A percentile compares a stretch with the other conserved stretches of the same genome.
Evolutionary conservation across 257 asterid species (phyloP).

Genomic region (Solanum sejunctum): DNA sequence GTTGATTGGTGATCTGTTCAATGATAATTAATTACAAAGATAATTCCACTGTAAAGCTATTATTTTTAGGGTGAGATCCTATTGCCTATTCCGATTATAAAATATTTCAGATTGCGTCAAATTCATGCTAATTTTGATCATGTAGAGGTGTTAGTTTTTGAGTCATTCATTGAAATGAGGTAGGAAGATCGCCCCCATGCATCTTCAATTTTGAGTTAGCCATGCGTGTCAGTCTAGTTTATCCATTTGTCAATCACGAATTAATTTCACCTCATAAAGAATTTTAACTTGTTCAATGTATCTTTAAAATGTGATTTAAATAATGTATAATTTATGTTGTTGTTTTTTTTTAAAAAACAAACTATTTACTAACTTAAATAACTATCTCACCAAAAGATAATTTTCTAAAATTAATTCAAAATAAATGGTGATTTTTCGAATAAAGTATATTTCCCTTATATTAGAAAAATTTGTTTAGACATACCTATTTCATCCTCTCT

Average conservation of each 20-base stretch:
- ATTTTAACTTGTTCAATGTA: neutral
- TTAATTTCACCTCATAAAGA: neutral
- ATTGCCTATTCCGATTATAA: neutral
- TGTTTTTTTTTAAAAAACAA: too few species aligned
- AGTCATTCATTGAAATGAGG: neutral
- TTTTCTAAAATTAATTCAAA: neutral
- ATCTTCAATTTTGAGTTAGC: neutral
- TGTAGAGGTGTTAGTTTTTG: neutral
- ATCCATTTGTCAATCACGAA: neutral
- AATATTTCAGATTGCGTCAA: neutral
- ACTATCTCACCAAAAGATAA: neutral
- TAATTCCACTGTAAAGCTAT: neutral
- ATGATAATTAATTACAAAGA: too few species aligned
- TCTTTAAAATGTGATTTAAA: neutral
- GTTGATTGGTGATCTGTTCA: too few species aligned
- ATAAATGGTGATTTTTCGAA: too few species aligned
- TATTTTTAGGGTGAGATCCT: too few species aligned
- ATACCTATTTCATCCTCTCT: too few species aligned
- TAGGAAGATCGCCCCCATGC: neutral
- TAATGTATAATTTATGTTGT: too few species aligned
- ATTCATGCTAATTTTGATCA: neutral
- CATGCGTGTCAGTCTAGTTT: neutral
- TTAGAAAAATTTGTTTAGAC: too few species aligned
- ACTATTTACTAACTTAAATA: neutral
- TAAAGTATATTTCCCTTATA: too few species aligned